phyloP scores from a whole-genome alignment of 2,329 filamentous ascomycete genomes.

The Phaeosphaeriaceae sp. region DNA sequence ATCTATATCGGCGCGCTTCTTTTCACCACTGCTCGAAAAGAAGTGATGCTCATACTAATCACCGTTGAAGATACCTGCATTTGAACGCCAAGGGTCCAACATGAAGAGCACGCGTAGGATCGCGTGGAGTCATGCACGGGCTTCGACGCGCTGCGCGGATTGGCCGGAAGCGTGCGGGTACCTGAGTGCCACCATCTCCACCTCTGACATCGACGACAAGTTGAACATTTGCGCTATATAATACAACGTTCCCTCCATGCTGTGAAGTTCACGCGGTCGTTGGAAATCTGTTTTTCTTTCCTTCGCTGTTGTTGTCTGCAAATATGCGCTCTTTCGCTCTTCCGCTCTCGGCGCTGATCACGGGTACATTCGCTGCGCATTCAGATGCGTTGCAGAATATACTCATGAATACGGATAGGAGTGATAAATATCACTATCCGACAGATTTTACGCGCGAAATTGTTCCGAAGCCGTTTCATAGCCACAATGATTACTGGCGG shows the following conservation, averaged over 20 bases:
- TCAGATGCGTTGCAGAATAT: constrained; percentile 62
- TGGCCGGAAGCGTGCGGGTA: constrained; percentile 25
- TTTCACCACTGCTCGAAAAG: no score
- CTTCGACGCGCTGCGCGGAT: constrained; percentile 15
- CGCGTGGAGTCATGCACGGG: constrained; percentile 11
- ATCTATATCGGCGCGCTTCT: no score
- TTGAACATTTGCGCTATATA: constrained; percentile 6
- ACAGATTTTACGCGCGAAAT: constrained; percentile 68
- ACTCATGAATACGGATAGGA: constrained; percentile 60
- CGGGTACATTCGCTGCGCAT: constrained; percentile 34
- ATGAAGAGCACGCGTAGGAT: not conserved
- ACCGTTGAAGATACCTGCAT: no score
- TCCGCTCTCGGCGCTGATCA: constrained; percentile 18
- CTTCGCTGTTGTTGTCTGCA: constrained; percentile 2
- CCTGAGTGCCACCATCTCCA: constrained; percentile 20
- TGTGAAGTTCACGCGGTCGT: no score
- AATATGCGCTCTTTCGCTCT: constrained; percentile 30
- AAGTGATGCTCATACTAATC: no score
- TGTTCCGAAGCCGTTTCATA: constrained; percentile 63
- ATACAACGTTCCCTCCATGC: not conserved
- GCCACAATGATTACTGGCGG: constrained; percentile 68
- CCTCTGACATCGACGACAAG: constrained; percentile 28
- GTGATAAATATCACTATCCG: constrained; percentile 64
- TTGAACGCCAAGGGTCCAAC: not conserved
- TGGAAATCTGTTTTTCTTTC: not conserved